Percentiles rank a stretch among this genome's conserved stretches.
phyloP scores from a whole-genome alignment of 2,329 filamentous ascomycete genomes.

The Aspergillus sp. region DNA sequence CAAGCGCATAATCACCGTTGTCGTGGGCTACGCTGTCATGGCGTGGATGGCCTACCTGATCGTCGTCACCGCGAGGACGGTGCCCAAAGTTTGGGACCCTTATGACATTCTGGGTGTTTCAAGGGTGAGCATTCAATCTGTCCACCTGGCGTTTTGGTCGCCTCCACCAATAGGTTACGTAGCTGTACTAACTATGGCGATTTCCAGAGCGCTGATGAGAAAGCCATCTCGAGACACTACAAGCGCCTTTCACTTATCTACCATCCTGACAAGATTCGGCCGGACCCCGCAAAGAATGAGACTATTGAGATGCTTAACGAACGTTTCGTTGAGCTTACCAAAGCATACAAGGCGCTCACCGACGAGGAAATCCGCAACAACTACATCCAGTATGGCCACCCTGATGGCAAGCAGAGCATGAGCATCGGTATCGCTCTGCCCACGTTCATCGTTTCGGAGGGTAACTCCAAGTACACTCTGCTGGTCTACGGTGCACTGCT shows the following conservation, averaged over 20 bases:
- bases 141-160: neutral
- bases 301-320: conserved; percentile 82
- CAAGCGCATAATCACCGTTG: conserved; percentile 76
- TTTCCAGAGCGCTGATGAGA: conserved; percentile 74
- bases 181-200: conserved; percentile 2
- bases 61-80: conserved; percentile 69
- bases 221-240: conserved; percentile 89
- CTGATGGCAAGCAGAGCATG: conserved; percentile 96
- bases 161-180: neutral
- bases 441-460: conserved; percentile 87
- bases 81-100: conserved; percentile 87
- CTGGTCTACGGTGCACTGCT: conserved; percentile 85
- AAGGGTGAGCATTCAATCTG: conserved; percentile 58
- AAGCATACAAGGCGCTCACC: conserved; percentile 96
- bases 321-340: conserved; percentile 90
- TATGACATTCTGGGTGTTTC: conserved; percentile 90
- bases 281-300: conserved; percentile 83
- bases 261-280: conserved; percentile 90
- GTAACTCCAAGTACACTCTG: conserved; percentile 93
- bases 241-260: conserved; percentile 80
- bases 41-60: conserved; percentile 92
- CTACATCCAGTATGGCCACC: conserved; percentile 92
- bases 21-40: conserved; percentile 80
- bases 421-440: conserved; percentile 97
- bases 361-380: conserved; percentile 98